These are phyloP conservation scores for Jacaranda copaia DNA, from an alignment of 257 asterid species.

Conservation along the genomic window DNA sequence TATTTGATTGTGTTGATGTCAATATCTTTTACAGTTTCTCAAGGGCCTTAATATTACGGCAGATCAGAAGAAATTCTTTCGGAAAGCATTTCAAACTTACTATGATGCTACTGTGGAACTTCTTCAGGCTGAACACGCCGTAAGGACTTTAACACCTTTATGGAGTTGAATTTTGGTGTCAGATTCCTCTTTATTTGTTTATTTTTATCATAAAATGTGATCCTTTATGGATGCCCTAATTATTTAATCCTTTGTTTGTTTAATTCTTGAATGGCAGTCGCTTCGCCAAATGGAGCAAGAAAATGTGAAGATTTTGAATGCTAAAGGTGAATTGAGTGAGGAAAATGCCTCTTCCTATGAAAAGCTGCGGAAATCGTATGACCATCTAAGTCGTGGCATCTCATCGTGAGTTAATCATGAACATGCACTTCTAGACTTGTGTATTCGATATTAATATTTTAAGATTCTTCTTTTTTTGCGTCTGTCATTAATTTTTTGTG, in stretches of 20 bases:
- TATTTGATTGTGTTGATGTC: constrained; percentile 37
- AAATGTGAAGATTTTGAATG: constrained; percentile 90
- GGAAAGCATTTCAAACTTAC: constrained; percentile 84
- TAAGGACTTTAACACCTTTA: constrained; percentile 50
- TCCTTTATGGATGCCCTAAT: constrained; percentile 24
- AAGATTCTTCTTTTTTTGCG: constrained; percentile 23
- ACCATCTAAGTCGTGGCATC: constrained; percentile 89
- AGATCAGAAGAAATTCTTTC: constrained; percentile 79
- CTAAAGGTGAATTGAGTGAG: constrained; percentile 96
- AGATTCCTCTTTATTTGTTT: constrained; percentile 28
- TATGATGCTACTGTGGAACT: constrained; percentile 85
- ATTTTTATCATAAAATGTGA: constrained; percentile 20
- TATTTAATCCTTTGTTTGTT: constrained; percentile 13
- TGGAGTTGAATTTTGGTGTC: constrained; percentile 28
- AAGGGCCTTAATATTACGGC: constrained; percentile 82
- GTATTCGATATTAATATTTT: constrained; percentile 15
- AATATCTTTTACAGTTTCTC: constrained; percentile 65
- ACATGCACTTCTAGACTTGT: constrained; percentile 32
- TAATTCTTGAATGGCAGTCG: constrained; percentile 54
- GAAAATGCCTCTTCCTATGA: constrained; percentile 90
- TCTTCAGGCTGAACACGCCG: constrained; percentile 94
- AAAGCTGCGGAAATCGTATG: constrained; percentile 91
- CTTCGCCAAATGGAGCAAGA: constrained; percentile 99
- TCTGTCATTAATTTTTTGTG: constrained; percentile 16
- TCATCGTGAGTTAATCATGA: constrained; percentile 73